Conservation (phyloP, 768 basidiomycete genomes). For the Termitomyces titanicus region DNA sequence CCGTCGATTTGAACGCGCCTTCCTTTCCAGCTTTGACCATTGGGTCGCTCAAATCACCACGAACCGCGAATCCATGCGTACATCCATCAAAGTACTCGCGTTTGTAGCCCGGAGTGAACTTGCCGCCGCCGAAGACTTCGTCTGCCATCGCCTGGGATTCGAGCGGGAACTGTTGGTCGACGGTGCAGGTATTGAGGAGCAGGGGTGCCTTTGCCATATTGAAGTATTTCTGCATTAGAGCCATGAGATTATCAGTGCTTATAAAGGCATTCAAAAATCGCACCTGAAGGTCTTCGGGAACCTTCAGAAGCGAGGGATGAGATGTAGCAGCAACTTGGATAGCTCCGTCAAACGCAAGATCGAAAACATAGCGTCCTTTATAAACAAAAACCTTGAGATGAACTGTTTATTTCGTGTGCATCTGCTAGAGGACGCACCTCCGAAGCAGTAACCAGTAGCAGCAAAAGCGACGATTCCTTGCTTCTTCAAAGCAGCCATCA, state of each 20-base stretch:
- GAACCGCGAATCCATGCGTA: constrained; percentile 39
- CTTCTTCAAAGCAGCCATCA: constrained; percentile 52
- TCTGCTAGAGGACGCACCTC: constrained; percentile 36
- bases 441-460: constrained; percentile 69
- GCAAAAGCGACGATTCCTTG: constrained; percentile 56
- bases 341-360: constrained; percentile 55
- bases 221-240: constrained; percentile 40
- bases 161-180: constrained; percentile 47
- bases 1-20: neutral
- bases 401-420: neutral
- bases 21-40: neutral
- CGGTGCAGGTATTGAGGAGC: constrained; percentile 64
- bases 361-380: constrained; percentile 53
- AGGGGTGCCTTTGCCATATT: constrained; percentile 38
- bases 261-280: neutral
- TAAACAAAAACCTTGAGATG: neutral
- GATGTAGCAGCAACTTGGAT: constrained; percentile 45
- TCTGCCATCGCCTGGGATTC: constrained; percentile 44
- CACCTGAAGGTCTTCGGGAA: constrained; percentile 63
- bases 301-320: constrained; percentile 61
- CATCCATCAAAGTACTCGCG: constrained; percentile 31
- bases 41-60: constrained; percentile 31
- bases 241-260: neutral
- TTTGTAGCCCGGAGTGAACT: constrained; percentile 47
- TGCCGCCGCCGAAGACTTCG: constrained; percentile 41